phyloP scores from a whole-genome alignment of 2,329 filamentous ascomycete species.

The Gnomoniopsis smithogilvyi region DNA sequence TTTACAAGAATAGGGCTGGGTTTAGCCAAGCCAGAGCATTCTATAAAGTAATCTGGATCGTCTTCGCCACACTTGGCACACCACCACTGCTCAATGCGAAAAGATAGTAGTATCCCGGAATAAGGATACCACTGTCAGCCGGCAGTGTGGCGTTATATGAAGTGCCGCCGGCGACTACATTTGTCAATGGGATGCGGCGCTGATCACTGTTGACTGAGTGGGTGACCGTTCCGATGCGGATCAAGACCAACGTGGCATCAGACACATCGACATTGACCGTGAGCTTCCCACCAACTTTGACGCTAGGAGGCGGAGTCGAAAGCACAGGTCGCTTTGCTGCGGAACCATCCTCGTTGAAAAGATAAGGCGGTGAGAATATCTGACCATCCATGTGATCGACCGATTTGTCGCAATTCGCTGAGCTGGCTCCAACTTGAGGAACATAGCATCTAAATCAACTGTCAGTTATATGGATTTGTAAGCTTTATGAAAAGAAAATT shows the following conservation, averaged over 20 bases:
- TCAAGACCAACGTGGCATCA: constrained; percentile 34
- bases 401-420: constrained; percentile 27
- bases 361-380: constrained; percentile 54
- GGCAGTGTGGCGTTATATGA: constrained; percentile 41
- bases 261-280: constrained; percentile 25
- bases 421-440: background rate
- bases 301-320: constrained; percentile 24
- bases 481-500: background rate
- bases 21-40: background rate
- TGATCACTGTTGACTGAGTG: constrained; percentile 59
- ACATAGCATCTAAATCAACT: constrained; percentile 30
- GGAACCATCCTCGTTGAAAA: constrained; percentile 43
- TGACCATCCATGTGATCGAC: constrained; percentile 53
- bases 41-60: constrained; percentile 27
- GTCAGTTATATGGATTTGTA: background rate
- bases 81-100: constrained; percentile 46
- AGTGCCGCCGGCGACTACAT: constrained; percentile 23
- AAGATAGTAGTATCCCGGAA: constrained; percentile 53
- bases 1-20: background rate
- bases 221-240: constrained; percentile 48
- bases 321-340: constrained; percentile 40
- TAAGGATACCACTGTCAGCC: constrained; percentile 42
- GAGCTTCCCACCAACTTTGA: constrained; percentile 30
- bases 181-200: constrained; percentile 44
- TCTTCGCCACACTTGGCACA: constrained; percentile 43